phyloP scores from a whole-genome alignment of 164 flowering plant species.

The Piper longum region DNA sequence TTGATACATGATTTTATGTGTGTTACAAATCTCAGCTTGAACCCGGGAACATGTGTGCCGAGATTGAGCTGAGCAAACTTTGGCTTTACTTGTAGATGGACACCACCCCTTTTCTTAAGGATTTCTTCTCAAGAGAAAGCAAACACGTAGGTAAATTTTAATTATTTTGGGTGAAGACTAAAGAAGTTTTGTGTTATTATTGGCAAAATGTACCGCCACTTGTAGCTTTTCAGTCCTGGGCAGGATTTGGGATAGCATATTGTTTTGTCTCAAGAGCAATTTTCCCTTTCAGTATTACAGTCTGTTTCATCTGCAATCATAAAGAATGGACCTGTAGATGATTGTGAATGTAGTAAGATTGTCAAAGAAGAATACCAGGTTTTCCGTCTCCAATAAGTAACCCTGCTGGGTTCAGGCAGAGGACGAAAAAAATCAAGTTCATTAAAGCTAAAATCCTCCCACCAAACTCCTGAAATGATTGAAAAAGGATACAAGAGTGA shows the following conservation, averaged over 20 bases:
- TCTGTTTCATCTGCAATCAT: conserved; percentile 57
- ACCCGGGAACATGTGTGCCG: no score
- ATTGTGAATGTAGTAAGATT: conserved; percentile 46
- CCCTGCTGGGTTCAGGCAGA: conserved; percentile 28
- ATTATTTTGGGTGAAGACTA: no score
- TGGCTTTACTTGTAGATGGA: no score
- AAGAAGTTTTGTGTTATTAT: no score
- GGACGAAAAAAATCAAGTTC: conserved; percentile 34
- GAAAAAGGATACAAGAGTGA: conserved; percentile 40
- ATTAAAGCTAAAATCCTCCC: conserved; percentile 38
- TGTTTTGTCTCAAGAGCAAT: background rate
- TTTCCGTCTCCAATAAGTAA: conserved; percentile 33
- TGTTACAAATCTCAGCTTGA: no score
- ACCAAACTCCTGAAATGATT: conserved; percentile 27
- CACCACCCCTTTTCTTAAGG: no score
- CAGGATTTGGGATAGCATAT: background rate
- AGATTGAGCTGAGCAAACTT: no score
- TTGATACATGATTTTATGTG: no score
- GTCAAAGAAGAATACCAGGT: conserved; percentile 38
- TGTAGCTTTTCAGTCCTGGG: background rate
- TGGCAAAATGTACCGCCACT: no score
- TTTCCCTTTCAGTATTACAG: conserved; percentile 31
- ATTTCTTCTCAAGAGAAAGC: no score
- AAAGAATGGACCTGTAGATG: conserved; percentile 39
- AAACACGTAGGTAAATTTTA: no score